Percentiles rank a stretch among this genome's conserved stretches.
Conservation (phyloP, 148 eudicot genomes). For the Dianthus caryophyllus region DNA sequence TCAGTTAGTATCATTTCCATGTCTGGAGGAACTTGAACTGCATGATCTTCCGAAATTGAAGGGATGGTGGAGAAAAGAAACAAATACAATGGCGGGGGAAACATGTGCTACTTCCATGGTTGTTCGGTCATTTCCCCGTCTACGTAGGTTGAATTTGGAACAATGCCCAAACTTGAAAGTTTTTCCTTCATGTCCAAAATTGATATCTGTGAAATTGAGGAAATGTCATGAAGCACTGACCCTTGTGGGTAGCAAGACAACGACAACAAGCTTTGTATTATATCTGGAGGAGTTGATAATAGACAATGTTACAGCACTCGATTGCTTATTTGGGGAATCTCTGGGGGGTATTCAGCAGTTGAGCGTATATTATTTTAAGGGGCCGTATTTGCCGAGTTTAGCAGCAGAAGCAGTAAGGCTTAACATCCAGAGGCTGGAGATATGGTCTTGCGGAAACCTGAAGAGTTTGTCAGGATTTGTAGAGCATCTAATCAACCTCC, state of each 20-base stretch:
- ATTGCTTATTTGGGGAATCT: slow-evolving; percentile 3
- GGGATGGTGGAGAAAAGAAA: slow-evolving; percentile 18
- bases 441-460: neutral
- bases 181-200: slow-evolving; percentile 8
- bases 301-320: neutral
- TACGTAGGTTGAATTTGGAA: neutral
- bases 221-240: neutral
- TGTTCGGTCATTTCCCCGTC: slow-evolving; percentile 8
- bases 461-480: neutral
- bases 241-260: neutral
- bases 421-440: neutral
- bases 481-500: neutral
- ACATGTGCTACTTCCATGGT: neutral
- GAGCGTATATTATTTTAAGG: neutral
- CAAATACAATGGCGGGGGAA: no score
- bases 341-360: neutral
- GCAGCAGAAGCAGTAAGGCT: neutral
- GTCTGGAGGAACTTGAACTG: slow-evolving; percentile 15
- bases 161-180: neutral
- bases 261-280: neutral
- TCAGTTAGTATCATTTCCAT: slow-evolving; percentile 3
- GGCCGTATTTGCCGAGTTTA: neutral
- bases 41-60: neutral
- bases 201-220: neutral
- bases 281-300: neutral